Base-by-base conservation (phyloP, 805 yeast species). In the Pichia californica region DNA sequence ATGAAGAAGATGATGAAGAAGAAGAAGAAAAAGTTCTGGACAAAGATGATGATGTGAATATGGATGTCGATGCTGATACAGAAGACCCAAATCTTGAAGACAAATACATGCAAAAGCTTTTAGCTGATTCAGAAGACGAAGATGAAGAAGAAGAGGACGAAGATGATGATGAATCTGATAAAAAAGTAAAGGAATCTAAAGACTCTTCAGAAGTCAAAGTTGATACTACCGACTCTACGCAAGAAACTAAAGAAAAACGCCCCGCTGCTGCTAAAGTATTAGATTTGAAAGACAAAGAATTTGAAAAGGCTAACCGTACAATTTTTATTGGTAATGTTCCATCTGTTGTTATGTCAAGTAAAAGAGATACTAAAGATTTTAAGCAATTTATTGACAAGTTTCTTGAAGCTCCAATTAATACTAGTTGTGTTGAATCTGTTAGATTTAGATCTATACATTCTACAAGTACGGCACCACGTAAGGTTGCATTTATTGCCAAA, bases 371-470 rank as follows among this genome's bases (percentile, higher is more conserved):
- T 56, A 84, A 80, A 56, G 61, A 68, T 41, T 82, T 91, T 64
- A 84, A 85, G 61, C 69, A 68, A 49, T 63, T 74, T n/a, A 84
- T 91, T 52, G 57, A 62, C 27, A 58, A 67, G 31, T 60, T 57
- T 43, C 33, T 53, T 13, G 29, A 43, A 5, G 43, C 46, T 13
- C 45, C 47, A 3, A 50, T 41, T 20, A 36, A 40, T 23, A 21
- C 38, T 2, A 47, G 36, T 26, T 26, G 23, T 5, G 69, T 91
- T 39, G 81, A 78, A 38, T 84, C 96, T 11, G 71, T 88, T 40
- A 74, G 99, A 62, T 93, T 88, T 70, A 76, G 99, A 65, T 88
- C 97, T 2, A 83, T 93, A 52, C 86, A 96, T 3, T 87, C 89
- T 51, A 79, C 83, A 43, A 94, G 88, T 57, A 80, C 84, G 28